Evolutionary conservation across 2,329 filamentous ascomycete species (phyloP), one percentile per base, ranked within the genome.

Genomic region (Aspergillus sp.): DNA sequence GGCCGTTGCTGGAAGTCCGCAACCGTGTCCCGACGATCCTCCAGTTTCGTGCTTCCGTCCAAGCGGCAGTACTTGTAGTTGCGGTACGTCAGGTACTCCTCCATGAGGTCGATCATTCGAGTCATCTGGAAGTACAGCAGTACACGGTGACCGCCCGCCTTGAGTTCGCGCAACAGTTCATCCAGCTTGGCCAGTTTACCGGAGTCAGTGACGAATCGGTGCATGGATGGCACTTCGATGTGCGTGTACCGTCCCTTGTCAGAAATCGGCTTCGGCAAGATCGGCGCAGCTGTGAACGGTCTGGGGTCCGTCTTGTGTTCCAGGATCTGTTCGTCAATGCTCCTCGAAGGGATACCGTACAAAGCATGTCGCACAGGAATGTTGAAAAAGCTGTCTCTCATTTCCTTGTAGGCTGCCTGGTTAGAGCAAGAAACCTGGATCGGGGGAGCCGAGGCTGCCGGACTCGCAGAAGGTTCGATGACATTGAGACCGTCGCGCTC

Each of bases 111-210:
- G 64, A 98, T 97, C 93, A 98, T 98, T 64, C 88, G 87, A 3
- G 93, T 98, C 93, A 98, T 98, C 76, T 98, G 93, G 87, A 98
- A 98, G 78, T 98, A 98, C 17, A 98, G 76, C 46, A 98, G 77
- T 19, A 98, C 93, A 62, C 93, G 90, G 60, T 98, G 93, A 32
- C 87, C 87, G 53, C 86, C 88, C 53, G 89, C 86, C 78, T 97
- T 98, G 61, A 98, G 83, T 67, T 90, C 81, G 65, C 87, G 87
- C 12, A 98, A 79, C 15, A 98, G 77, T 56, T 88, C 78, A 65
- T 98, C 93, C 44, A 98, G 77, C 64, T 90, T 89, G 42, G 90
- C 90, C 51, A 98, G 81, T 74, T 98, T 98, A 63, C 93, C 93
- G 46, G 90, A 95, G 70, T 97, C 93, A 1, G 91, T 97, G 50